A percentile compares a stretch with the other conserved stretches of the same genome.
Evolutionary conservation across 441 rosid genomes (phyloP).

Genomic region (Pelargonium fulgidum): DNA sequence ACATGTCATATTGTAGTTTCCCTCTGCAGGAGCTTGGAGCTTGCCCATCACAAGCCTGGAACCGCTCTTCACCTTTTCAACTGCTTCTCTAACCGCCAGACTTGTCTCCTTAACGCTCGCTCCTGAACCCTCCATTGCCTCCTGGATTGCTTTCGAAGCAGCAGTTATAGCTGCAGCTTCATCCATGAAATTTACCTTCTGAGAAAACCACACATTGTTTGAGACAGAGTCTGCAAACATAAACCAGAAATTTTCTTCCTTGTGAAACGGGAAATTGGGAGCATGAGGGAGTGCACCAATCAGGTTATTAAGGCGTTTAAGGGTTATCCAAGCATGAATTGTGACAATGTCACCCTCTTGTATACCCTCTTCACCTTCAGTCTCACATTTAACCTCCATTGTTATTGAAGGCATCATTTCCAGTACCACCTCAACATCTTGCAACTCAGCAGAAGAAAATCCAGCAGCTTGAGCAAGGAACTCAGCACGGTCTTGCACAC

Average conservation of each 20-base stretch:
- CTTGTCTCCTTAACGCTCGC: slow-evolving; percentile 64
- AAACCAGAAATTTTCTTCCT: slow-evolving; percentile 93
- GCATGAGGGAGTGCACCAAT: slow-evolving; percentile 85
- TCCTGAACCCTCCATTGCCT: slow-evolving; percentile 86
- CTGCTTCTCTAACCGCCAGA: slow-evolving; percentile 57
- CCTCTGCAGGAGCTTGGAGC: slow-evolving; percentile 77
- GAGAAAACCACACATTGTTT: slow-evolving; percentile 86
- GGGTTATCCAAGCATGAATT: slow-evolving; percentile 79
- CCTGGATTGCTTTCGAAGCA: slow-evolving; percentile 88
- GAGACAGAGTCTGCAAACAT: slow-evolving; percentile 72
- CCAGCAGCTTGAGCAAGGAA: slow-evolving; percentile 71
- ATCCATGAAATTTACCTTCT: slow-evolving; percentile 94
- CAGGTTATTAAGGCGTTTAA: slow-evolving; percentile 71
- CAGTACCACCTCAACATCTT: slow-evolving; percentile 73
- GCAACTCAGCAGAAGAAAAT: slow-evolving; percentile 54
- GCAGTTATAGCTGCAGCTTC: slow-evolving; percentile 69
- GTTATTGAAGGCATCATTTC: slow-evolving; percentile 91
- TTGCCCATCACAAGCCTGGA: slow-evolving; percentile 85
- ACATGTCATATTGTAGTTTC: slow-evolving; percentile 77
- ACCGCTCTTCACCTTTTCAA: slow-evolving; percentile 73
- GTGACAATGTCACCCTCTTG: slow-evolving; percentile 91
- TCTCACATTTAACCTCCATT: slow-evolving; percentile 76
- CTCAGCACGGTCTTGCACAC: slow-evolving; percentile 58
- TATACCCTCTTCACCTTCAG: slow-evolving; percentile 94
- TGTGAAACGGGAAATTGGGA: slow-evolving; percentile 82